Percentiles rank a stretch among this genome's conserved stretches.
These are phyloP conservation scores for Aspergillus sp. DNA, from an alignment of 2,329 filamentous ascomycete species.

Conservation along the genomic window DNA sequence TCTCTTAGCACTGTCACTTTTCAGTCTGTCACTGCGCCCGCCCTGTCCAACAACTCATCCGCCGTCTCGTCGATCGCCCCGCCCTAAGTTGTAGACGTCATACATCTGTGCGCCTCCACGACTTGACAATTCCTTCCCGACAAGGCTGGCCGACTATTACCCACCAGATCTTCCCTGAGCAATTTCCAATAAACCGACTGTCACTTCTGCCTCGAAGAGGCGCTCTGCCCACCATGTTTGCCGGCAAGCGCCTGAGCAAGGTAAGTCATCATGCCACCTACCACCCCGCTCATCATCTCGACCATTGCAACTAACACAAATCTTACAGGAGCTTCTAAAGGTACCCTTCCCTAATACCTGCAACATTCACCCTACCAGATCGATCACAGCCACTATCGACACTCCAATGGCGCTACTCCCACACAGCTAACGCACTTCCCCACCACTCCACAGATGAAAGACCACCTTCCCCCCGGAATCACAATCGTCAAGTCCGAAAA, in stretches of 20 bases:
- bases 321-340: constrained; percentile 56
- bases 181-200: not conserved
- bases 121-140: not conserved
- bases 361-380: not conserved
- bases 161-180: not conserved
- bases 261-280: constrained; percentile 32
- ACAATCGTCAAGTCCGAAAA: constrained; percentile 77
- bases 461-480: constrained; percentile 67
- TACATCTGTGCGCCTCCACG: constrained; percentile 15
- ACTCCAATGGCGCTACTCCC: not conserved
- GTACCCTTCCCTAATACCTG: constrained; percentile 35
- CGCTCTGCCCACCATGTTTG: constrained; percentile 46
- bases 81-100: constrained; percentile 24
- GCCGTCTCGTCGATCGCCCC: constrained; percentile 15
- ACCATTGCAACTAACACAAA: constrained; percentile 25
- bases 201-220: not conserved
- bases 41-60: not conserved
- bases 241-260: constrained; percentile 50
- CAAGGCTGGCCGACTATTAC: not conserved
- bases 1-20: not conserved
- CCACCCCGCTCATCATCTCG: not conserved
- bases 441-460: constrained; percentile 51
- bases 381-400: not conserved
- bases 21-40: not conserved
- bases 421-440: constrained; percentile 29